Evolutionary conservation across 495 filamentous ascomycete genomes (phyloP).

Genomic region (Penicillium bialowiezense): DNA sequence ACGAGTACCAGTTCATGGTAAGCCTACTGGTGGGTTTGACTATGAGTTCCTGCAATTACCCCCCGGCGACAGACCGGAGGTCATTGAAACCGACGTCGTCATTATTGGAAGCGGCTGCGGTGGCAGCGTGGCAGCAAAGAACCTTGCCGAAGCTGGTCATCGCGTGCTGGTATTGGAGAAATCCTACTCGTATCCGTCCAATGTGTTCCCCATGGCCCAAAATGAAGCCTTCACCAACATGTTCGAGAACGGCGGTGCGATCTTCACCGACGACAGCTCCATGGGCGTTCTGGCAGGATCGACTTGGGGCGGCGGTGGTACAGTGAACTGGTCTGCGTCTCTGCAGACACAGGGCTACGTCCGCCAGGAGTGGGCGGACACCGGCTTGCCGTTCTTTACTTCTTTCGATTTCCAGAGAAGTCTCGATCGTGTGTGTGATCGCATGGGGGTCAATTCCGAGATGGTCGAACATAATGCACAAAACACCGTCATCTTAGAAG

Average conservation of each 20-base stretch:
- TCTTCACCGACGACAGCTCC: constrained; percentile 60
- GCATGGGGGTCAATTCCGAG: constrained; percentile 75
- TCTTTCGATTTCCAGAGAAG: constrained; percentile 70
- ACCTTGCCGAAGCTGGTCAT: constrained; percentile 70
- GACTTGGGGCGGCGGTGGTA: constrained; percentile 83
- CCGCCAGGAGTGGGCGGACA: constrained; percentile 75
- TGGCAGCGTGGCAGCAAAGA: constrained; percentile 79
- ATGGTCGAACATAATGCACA: constrained; percentile 66
- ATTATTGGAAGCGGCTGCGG: constrained; percentile 87
- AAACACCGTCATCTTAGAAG: constrained; percentile 69
- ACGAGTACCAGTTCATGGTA: constrained; percentile 57
- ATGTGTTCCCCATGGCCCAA: constrained; percentile 70
- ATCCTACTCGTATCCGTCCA: constrained; percentile 66
- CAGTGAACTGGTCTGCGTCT: constrained; percentile 84
- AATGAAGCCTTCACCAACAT: constrained; percentile 55
- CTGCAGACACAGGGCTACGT: constrained; percentile 80
- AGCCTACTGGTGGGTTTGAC: constrained; percentile 52
- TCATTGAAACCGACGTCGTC: constrained; percentile 75
- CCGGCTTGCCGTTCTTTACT: constrained; percentile 73
- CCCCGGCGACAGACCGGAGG: constrained; percentile 43
- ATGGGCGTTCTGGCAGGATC: constrained; percentile 64
- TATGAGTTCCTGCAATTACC: constrained; percentile 54
- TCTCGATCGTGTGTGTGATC: constrained; percentile 67
- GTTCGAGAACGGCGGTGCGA: constrained; percentile 57
- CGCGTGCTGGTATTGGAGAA: constrained; percentile 82